Evolutionary conservation across 345 rosid species (phyloP).

Genomic region (Noccaea bulbosa): DNA sequence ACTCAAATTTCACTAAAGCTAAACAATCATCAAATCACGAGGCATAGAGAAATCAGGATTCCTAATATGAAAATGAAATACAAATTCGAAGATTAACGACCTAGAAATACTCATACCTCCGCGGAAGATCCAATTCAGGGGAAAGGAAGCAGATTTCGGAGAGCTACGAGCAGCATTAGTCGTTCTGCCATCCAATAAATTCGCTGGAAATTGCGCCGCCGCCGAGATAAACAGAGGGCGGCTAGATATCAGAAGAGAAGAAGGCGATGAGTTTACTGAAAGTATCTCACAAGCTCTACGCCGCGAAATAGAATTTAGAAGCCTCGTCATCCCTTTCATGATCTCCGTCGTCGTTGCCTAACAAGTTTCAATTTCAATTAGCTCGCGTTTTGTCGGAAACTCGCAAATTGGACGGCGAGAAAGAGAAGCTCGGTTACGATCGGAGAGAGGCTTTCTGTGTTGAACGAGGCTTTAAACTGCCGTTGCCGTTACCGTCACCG

Average conservation of each 20-base stretch:
- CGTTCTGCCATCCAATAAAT: slow-evolving; percentile 13
- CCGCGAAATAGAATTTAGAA: slow-evolving; percentile 31
- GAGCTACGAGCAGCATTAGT: slow-evolving; percentile 13
- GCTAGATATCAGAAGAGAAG: slow-evolving; percentile 38
- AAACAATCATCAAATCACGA: background rate
- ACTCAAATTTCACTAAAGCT: too few relatives aligned
- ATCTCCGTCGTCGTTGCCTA: background rate
- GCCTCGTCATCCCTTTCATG: slow-evolving; percentile 36
- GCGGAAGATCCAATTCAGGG: slow-evolving; percentile 42
- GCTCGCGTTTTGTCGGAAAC: background rate
- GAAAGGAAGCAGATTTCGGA: slow-evolving; percentile 33
- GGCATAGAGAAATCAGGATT: too few relatives aligned
- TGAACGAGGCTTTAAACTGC: background rate
- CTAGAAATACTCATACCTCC: slow-evolving; percentile 45
- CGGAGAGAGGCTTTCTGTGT: background rate
- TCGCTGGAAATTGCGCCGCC: slow-evolving; percentile 22
- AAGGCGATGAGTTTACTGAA: slow-evolving; percentile 9
- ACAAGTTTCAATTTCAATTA: background rate
- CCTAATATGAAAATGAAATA: background rate
- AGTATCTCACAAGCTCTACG: slow-evolving; percentile 19
- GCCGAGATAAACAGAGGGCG: slow-evolving; percentile 44
- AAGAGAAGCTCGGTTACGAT: slow-evolving; percentile 5
- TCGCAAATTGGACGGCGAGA: background rate
- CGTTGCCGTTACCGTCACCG: slow-evolving; percentile 21
- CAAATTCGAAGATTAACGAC: background rate